Evolutionary conservation across 495 filamentous ascomycete species (phyloP).

Genomic region (Jackrogersella minutella): DNA sequence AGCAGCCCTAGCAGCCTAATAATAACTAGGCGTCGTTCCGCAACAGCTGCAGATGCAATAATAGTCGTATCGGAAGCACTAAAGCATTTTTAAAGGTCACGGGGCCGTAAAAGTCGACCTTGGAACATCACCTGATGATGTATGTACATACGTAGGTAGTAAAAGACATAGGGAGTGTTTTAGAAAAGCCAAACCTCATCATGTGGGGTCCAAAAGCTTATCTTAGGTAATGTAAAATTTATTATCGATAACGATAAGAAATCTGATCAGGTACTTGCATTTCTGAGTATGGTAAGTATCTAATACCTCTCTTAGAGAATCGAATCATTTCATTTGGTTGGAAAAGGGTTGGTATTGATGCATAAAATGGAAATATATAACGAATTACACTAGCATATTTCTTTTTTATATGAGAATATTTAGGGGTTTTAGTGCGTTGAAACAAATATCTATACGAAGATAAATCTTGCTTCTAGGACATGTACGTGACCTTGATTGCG

Average conservation of each 20-base stretch:
- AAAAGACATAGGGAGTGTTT: background rate
- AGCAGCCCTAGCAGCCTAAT: background rate
- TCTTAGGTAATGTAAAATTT: no score
- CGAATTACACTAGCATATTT: background rate
- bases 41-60: background rate
- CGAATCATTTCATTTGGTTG: background rate
- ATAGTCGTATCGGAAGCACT: background rate
- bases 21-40: background rate
- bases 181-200: background rate
- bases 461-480: background rate
- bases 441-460: no score
- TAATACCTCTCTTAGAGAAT: background rate
- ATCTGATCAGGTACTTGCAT: background rate
- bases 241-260: slow-evolving; percentile 23
- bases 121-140: background rate
- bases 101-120: slow-evolving; percentile 3
- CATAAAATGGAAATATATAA: no score
- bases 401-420: background rate
- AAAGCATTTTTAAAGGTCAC: background rate
- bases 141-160: no score
- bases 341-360: background rate
- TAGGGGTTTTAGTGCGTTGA: background rate
- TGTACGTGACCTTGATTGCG: no score
- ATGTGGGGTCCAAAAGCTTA: slow-evolving; percentile 3
- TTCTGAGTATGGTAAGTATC: background rate